A percentile compares a stretch with the other conserved stretches of the same genome.
phyloP scores from a whole-genome alignment of 2,329 filamentous ascomycete species.

The Aspergillus puulaauensis region DNA sequence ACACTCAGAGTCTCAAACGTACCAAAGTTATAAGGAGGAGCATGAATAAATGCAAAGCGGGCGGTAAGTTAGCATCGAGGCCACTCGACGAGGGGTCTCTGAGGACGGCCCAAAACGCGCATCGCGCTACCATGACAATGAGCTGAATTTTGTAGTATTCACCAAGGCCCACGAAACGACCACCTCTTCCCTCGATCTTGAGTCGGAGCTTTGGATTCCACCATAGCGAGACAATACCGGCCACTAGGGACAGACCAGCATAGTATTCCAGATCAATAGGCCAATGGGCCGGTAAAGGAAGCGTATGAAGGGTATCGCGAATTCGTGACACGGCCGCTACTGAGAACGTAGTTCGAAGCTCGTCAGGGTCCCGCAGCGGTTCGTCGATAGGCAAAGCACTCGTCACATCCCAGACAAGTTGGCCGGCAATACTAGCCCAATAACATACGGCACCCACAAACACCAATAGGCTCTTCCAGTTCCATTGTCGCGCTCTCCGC shows the following conservation, averaged over 20 bases:
- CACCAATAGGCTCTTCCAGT: conserved; percentile 46
- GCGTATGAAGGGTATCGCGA: conserved; percentile 16
- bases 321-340: conserved; percentile 20
- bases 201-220: conserved; percentile 50
- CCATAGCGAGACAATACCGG: conserved; percentile 47
- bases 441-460: conserved; percentile 44
- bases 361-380: conserved; percentile 13
- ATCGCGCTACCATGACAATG: conserved; percentile 45
- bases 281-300: conserved; percentile 27
- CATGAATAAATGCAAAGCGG: conserved; percentile 42
- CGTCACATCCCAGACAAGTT: conserved; percentile 44
- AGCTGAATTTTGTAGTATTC: conserved; percentile 50
- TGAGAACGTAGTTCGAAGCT: conserved; percentile 16
- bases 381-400: conserved; percentile 29
- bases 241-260: conserved; percentile 40
- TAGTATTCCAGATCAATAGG: conserved; percentile 31
- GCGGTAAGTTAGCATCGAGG: conserved; percentile 28
- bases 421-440: conserved; percentile 43
- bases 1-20: conserved; percentile 13
- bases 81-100: conserved; percentile 38
- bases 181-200: conserved; percentile 43
- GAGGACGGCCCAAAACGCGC: conserved; percentile 45
- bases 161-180: conserved; percentile 41
- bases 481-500: conserved; percentile 34
- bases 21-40: conserved; percentile 40